Evolutionary conservation across 2,329 filamentous ascomycete species (phyloP).

Genomic region (Trichoderma endophyticum): DNA sequence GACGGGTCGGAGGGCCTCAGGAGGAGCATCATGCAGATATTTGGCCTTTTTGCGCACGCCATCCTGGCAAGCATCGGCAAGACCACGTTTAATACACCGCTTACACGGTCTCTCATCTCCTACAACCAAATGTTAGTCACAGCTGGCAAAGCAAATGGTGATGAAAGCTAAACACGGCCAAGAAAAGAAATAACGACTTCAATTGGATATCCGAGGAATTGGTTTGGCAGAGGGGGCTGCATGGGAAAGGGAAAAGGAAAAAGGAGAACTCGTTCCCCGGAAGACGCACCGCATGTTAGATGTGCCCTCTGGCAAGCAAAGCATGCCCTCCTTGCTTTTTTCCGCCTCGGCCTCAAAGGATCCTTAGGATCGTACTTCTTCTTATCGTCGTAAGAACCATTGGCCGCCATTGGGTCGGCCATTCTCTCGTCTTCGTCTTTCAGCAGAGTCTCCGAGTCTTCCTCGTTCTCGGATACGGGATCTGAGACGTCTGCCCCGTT

Average conservation of each 20-base stretch:
- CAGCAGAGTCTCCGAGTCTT: slow-evolving; percentile 48
- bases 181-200: not conserved
- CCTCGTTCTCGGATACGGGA: slow-evolving; percentile 57
- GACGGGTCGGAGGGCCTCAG: slow-evolving; percentile 84
- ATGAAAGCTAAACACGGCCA: not conserved
- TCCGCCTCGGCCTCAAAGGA: slow-evolving; percentile 80
- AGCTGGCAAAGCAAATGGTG: not conserved
- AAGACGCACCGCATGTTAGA: slow-evolving; percentile 89
- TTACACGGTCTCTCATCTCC: slow-evolving; percentile 94
- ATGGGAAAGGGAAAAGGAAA: not conserved
- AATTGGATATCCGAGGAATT: not conserved
- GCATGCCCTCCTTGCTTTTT: slow-evolving; percentile 94
- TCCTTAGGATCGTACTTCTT: slow-evolving; percentile 83
- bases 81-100: slow-evolving; percentile 87
- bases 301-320: slow-evolving; percentile 97
- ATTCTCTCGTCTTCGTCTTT: slow-evolving; percentile 54
- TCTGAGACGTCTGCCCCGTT: slow-evolving; percentile 56
- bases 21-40: slow-evolving; percentile 93
- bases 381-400: slow-evolving; percentile 52
- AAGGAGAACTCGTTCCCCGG: not conserved
- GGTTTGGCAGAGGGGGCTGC: not conserved
- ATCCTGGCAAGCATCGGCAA: slow-evolving; percentile 90
- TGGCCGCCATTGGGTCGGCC: slow-evolving; percentile 45
- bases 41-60: slow-evolving; percentile 98
- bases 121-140: slow-evolving; percentile 36